Evolutionary conservation across 352 stramenopile genomes (phyloP), one percentile per base, ranked within the genome.

Genomic region (Plasmopara viticola): DNA sequence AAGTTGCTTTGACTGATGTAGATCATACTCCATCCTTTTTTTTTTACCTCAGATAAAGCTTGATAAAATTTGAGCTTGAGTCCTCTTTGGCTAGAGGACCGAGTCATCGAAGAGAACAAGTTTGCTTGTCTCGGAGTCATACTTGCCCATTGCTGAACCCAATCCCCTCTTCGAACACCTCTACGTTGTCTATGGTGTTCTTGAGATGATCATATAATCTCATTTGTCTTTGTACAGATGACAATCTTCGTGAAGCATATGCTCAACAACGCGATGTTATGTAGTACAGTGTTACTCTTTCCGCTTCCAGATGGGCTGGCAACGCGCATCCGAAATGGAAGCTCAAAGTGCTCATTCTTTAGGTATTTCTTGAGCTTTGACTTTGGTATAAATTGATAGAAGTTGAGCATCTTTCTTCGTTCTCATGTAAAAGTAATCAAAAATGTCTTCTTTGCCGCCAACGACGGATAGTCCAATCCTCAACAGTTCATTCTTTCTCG

Each of bases 391-490:
- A 29, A 48, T 39, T 56, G 40, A 28, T 61, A 61, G 40, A 56
- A 61, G 12, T 56, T 56, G 30, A 48, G 47, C n/a, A n/a, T n/a
- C 54, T 51, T 61, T 35, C 8, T 55, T 49, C 39, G 39, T 45
- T 46, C 37, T 33, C 31, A 61, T 51, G 55, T 47, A 49, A 35
- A 43, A 54, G 39, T 35, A 34, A 55, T 43, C 30, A n/a, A 53
- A 54, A 51, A 60, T 48, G 51, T 58, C 28, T 54, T 44, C 58
- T 70, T n/a, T n/a, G n/a, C n/a, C n/a, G n/a, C n/a, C n/a, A n/a
- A 56, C 35, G n/a, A 46, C 20, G 6, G 15, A 46, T 14, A 46
- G 41, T 46, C 41, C 41, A 34, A 33, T 46, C 41, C 31, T 46
- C 17, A 46, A 34, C 20, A 34, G 18, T 9, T 46, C 41, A 18